Conservation (phyloP, 2,329 filamentous ascomycete species). For the Cladosporium halotolerans region DNA sequence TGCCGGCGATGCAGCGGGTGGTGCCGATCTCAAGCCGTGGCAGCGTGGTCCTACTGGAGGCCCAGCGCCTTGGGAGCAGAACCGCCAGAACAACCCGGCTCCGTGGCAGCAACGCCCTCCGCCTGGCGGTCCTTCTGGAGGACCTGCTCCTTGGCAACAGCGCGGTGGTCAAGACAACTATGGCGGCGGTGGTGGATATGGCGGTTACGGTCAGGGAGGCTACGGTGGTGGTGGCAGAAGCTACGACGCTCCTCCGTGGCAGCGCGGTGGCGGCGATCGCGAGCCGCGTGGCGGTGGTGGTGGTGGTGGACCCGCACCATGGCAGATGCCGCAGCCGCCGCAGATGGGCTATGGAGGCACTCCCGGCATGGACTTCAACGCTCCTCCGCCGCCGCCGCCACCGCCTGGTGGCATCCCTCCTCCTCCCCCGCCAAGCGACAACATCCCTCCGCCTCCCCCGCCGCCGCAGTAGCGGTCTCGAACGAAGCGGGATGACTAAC, state of each 20-base stretch:
- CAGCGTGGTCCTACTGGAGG: constrained; percentile 25
- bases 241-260: constrained; percentile 10
- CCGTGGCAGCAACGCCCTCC: constrained; percentile 11
- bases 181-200: constrained; percentile 15
- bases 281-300: constrained; percentile 16
- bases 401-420: constrained; percentile 54
- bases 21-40: constrained; percentile 40
- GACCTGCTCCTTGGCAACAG: constrained; percentile 32
- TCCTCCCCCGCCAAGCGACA: constrained; percentile 55
- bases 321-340: constrained; percentile 12
- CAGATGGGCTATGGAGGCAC: constrained; percentile 2
- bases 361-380: constrained; percentile 17
- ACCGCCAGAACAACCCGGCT: constrained; percentile 13
- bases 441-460: constrained; percentile 60
- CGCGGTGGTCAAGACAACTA: constrained; percentile 15
- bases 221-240: constrained; percentile 20
- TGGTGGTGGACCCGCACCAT: constrained; percentile 17
- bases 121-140: constrained; percentile 17
- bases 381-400: constrained; percentile 41
- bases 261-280: constrained; percentile 19
- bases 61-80: constrained; percentile 32
- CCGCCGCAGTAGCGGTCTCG: constrained; percentile 38
- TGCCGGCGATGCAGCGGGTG: constrained; percentile 55
- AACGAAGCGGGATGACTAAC: too few species aligned
- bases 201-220: constrained; percentile 12